A percentile compares a stretch with the other conserved stretches of the same genome.
Evolutionary conservation across 2,329 filamentous ascomycete species (phyloP).

Genomic region (Aspergillus sp.): DNA sequence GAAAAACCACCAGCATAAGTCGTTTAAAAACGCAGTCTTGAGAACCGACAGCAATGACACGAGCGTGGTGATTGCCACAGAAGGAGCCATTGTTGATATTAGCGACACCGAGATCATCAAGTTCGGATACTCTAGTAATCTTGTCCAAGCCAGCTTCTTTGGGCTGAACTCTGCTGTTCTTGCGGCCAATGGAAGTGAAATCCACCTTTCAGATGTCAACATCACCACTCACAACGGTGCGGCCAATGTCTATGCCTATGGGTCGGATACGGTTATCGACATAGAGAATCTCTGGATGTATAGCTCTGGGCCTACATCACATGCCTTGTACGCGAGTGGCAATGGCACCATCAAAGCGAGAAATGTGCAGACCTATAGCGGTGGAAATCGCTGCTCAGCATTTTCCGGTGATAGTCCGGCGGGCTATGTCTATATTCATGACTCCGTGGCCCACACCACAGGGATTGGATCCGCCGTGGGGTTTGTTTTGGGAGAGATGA

Average conservation of each 20-base stretch:
- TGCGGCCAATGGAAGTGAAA: conserved; percentile 34
- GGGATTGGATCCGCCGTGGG: conserved; percentile 38
- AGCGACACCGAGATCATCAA: conserved; percentile 33
- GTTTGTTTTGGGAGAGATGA: conserved; percentile 35
- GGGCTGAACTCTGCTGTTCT: conserved; percentile 38
- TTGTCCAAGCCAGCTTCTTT: conserved; percentile 36
- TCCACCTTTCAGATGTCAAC: conserved; percentile 32
- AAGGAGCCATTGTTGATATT: conserved; percentile 22
- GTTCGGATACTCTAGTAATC: conserved; percentile 34
- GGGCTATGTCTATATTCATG: conserved; percentile 33
- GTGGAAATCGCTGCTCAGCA: conserved; percentile 36
- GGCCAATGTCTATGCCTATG: conserved; percentile 39
- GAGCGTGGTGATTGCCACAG: conserved; percentile 22
- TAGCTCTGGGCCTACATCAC: conserved; percentile 36
- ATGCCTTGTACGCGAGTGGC: conserved; percentile 39
- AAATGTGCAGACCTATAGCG: conserved; percentile 35
- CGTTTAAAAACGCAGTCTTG: no score
- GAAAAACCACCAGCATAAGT: conserved; percentile 9
- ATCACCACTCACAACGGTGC: conserved; percentile 42
- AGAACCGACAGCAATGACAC: conserved; percentile 24
- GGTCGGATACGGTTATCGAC: conserved; percentile 31
- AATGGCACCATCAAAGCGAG: conserved; percentile 33
- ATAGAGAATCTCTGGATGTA: conserved; percentile 36
- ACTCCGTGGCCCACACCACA: conserved; percentile 34
- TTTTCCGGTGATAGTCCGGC: conserved; percentile 38